Conservation (phyloP, 257 asterid species). For the Capsicum baccatum region DNA sequence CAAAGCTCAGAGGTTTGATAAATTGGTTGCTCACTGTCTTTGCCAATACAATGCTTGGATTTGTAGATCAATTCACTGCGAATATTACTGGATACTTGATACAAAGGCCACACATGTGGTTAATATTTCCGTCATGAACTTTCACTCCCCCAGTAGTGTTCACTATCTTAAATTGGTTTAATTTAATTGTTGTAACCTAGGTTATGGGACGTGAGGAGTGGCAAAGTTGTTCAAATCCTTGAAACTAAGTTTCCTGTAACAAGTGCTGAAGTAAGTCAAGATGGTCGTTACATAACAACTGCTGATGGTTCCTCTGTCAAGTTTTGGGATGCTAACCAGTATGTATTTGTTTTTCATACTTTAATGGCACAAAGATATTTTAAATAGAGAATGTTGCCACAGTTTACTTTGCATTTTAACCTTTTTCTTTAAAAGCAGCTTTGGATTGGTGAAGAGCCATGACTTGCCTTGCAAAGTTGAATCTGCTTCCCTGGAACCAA, state of each 20-base stretch:
- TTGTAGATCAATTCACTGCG: background rate
- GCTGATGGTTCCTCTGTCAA: constrained; percentile 87
- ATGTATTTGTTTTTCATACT: constrained; percentile 36
- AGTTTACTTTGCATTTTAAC: constrained; percentile 9
- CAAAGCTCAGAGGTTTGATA: background rate
- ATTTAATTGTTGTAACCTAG: constrained; percentile 44
- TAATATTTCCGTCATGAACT: background rate
- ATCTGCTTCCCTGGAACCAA: constrained; percentile 95
- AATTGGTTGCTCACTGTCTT: background rate
- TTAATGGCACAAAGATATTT: background rate
- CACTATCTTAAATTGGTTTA: background rate
- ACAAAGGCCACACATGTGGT: background rate
- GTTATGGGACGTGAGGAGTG: constrained; percentile 97
- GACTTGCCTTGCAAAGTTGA: constrained; percentile 88
- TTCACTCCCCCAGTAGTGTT: background rate
- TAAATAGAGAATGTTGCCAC: constrained; percentile 10
- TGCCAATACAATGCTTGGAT: background rate
- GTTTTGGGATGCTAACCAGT: constrained; percentile 99
- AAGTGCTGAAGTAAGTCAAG: constrained; percentile 98
- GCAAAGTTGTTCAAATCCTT: constrained; percentile 81
- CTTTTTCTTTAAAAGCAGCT: constrained; percentile 53
- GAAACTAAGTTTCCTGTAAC: constrained; percentile 87
- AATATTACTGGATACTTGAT: background rate
- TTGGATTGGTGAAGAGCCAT: constrained; percentile 83
- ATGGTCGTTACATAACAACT: constrained; percentile 91